A percentile compares a stretch with the other conserved stretches of the same genome.
Conservation (phyloP, 257 asterid species). For the Forsythia viridissima region DNA sequence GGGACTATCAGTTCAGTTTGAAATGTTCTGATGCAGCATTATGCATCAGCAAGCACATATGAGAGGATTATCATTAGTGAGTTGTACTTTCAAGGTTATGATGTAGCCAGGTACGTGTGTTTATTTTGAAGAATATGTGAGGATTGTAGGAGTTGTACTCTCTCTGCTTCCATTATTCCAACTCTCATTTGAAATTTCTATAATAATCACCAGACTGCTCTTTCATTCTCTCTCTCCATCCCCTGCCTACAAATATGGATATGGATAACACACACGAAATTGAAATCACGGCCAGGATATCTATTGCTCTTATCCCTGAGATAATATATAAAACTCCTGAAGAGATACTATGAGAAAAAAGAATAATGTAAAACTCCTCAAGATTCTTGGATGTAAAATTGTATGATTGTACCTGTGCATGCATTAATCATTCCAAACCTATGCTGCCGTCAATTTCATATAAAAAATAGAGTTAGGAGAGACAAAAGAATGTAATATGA, state of each 20-base stretch:
- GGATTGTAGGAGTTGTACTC: too few species aligned
- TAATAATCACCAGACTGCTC: background rate
- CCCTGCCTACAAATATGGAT: slow-evolving; percentile 7
- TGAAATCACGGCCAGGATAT: background rate
- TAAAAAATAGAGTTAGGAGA: background rate
- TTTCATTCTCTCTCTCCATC: background rate
- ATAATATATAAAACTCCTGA: background rate
- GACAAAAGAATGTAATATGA: background rate
- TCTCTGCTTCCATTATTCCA: background rate
- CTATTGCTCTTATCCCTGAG: background rate
- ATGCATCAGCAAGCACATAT: too few species aligned
- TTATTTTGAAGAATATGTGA: too few species aligned
- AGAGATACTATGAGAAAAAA: background rate
- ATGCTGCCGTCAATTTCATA: background rate
- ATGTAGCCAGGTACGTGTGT: too few species aligned
- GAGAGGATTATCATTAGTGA: too few species aligned
- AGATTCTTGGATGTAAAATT: background rate
- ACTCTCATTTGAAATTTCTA: background rate
- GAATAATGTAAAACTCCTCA: background rate
- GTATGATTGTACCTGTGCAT: background rate
- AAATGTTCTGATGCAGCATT: background rate
- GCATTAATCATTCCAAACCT: background rate
- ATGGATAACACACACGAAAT: background rate
- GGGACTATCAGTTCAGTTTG: background rate
- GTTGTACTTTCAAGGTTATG: too few species aligned